Percentiles rank a stretch among this genome's conserved stretches.
Conservation (phyloP, 768 basidiomycete genomes). For the Clitopilus passeckerianus region DNA sequence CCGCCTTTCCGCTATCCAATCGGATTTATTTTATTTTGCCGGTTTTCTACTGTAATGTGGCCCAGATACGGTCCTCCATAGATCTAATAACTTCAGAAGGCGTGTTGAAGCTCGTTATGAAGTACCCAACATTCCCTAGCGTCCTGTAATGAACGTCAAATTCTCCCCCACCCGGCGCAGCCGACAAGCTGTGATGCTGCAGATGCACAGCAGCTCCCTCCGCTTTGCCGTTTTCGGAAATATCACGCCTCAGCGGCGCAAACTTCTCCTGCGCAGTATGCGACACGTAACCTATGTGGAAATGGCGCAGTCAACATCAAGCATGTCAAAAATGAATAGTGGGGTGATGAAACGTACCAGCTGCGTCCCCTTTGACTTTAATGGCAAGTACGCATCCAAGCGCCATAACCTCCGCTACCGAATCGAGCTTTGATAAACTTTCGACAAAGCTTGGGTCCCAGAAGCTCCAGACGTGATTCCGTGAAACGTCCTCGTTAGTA, state of each 20-base stretch:
- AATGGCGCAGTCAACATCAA: background rate
- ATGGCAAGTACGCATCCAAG: slow-evolving; percentile 84
- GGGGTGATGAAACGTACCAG: slow-evolving; percentile 35
- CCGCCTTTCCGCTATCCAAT: background rate
- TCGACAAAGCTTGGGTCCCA: slow-evolving; percentile 77
- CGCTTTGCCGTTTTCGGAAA: slow-evolving; percentile 13
- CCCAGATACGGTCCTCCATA: slow-evolving; percentile 61
- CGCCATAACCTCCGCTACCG: slow-evolving; percentile 77
- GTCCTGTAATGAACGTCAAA: slow-evolving; percentile 84
- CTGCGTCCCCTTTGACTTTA: slow-evolving; percentile 53
- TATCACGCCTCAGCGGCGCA: slow-evolving; percentile 34
- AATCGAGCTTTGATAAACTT: slow-evolving; percentile 47
- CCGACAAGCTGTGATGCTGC: slow-evolving; percentile 1
- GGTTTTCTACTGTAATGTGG: slow-evolving; percentile 12
- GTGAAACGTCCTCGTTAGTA: slow-evolving; percentile 4
- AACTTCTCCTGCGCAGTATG: slow-evolving; percentile 64
- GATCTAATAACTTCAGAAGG: slow-evolving; percentile 43
- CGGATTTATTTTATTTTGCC: background rate
- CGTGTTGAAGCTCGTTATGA: slow-evolving; percentile 87
- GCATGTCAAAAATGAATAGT: background rate
- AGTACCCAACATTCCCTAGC: slow-evolving; percentile 87
- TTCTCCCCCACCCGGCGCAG: slow-evolving; percentile 47
- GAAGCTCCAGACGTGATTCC: slow-evolving; percentile 68
- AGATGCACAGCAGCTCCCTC: background rate
- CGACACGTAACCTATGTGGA: slow-evolving; percentile 45